Evolutionary conservation across 495 filamentous ascomycete genomes (phyloP).

Genomic region (Penicillium ochrochloron): DNA sequence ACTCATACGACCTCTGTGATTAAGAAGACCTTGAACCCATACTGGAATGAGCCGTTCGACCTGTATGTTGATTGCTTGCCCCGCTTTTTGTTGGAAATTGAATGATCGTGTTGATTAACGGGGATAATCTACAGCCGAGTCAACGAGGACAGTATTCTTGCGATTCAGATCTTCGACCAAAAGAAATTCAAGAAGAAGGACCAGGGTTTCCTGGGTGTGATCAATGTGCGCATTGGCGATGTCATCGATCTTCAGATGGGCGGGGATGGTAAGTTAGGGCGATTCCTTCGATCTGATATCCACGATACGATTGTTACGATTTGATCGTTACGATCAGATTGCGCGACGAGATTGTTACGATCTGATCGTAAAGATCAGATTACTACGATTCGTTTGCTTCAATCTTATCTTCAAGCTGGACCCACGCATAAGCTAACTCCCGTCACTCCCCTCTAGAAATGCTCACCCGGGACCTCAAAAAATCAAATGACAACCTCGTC

Average conservation of each 20-base stretch:
- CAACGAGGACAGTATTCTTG: constrained; percentile 92
- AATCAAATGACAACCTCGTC: constrained; percentile 96
- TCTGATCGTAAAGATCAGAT: too few species aligned
- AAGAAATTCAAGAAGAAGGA: constrained; percentile 99
- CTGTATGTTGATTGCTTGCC: constrained; percentile 63
- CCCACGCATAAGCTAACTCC: constrained; percentile 18
- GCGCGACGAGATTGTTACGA: too few species aligned
- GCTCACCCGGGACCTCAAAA: constrained; percentile 98
- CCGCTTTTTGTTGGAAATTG: constrained; percentile 26
- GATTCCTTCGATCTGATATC: background rate
- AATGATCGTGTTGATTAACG: constrained; percentile 11
- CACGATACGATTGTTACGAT: too few species aligned
- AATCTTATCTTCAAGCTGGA: constrained; percentile 5
- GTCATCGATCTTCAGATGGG: constrained; percentile 87
- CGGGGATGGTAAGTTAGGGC: constrained; percentile 76
- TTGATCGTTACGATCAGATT: too few species aligned
- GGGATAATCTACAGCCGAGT: constrained; percentile 75
- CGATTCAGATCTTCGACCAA: constrained; percentile 98
- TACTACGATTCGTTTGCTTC: background rate
- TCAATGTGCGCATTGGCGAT: constrained; percentile 93
- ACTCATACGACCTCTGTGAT: constrained; percentile 94
- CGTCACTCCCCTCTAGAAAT: constrained; percentile 63
- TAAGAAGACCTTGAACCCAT: constrained; percentile 96
- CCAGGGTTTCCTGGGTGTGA: constrained; percentile 96
- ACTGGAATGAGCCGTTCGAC: constrained; percentile 99